Percentiles rank a stretch among this genome's conserved stretches.
These are phyloP conservation scores for Dendrothele bispora DNA, from an alignment of 768 basidiomycete species.

Conservation along the genomic window DNA sequence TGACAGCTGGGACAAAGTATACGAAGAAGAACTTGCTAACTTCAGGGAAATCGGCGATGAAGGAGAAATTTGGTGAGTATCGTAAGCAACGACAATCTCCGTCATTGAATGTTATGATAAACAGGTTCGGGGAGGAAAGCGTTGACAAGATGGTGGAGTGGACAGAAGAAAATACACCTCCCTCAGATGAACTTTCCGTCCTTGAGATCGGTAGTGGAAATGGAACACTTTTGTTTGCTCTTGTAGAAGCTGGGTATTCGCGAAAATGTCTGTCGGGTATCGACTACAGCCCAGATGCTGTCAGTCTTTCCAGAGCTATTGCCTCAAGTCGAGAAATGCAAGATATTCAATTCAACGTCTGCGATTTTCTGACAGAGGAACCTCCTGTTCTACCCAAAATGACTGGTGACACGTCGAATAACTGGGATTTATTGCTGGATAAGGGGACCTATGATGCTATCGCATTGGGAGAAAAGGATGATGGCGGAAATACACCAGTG, in stretches of 20 bases:
- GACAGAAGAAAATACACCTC: conserved; percentile 55
- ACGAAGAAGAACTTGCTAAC: conserved; percentile 66
- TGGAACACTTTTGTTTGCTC: conserved; percentile 71
- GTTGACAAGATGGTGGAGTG: conserved; percentile 82
- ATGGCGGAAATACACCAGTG: conserved; percentile 49
- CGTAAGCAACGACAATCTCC: background rate
- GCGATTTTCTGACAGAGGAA: conserved; percentile 64
- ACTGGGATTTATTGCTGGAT: conserved; percentile 79
- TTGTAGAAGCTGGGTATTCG: conserved; percentile 67
- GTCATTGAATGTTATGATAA: background rate
- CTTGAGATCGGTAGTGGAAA: conserved; percentile 84
- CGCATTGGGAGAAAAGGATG: conserved; percentile 64
- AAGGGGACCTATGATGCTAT: conserved; percentile 93
- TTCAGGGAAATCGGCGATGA: conserved; percentile 81
- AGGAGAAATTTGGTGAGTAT: conserved; percentile 77
- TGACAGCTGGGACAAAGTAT: conserved; percentile 78
- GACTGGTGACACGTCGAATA: conserved; percentile 17
- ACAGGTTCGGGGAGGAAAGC: conserved; percentile 78
- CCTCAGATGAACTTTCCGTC: conserved; percentile 45
- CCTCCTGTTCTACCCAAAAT: conserved; percentile 35
- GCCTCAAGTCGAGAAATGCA: conserved; percentile 41
- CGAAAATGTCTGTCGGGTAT: conserved; percentile 56
- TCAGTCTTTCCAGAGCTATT: conserved; percentile 60
- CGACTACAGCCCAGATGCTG: conserved; percentile 76
- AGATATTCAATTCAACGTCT: conserved; percentile 53